Base-by-base conservation (phyloP, 2,329 filamentous ascomycete genomes). In the Emergomyces orientalis region DNA sequence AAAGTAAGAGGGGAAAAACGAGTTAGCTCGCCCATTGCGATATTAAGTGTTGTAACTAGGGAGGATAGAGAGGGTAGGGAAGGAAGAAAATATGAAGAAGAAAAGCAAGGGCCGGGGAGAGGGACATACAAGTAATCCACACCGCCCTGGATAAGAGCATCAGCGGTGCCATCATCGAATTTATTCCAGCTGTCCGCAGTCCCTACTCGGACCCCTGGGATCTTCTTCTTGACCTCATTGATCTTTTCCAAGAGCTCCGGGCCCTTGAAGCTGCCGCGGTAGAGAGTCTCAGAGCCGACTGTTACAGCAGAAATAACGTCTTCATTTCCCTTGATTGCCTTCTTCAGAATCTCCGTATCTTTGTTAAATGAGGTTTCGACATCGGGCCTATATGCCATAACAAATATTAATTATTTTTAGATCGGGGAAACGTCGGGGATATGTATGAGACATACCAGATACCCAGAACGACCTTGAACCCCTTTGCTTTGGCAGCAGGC, bases 161-260 rank as follows among this genome's bases (percentile, higher is more conserved):
- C 84, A 47, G 83, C 86, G 32, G 86, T 88, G 47, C 86, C 86
- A 71, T 89, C 86, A 56, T 82, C 80, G 70, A 80, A 86, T 75
- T 87, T 88, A 77, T 89, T 89, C 87, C 87, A 90, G 71, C 81
- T 85, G 75, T 90, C 87, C 8, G 87, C 87, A 13, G 85, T 88
- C 59, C 87, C 87, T 54, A 88, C 79, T 67, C 81, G 83, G 68
- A 85, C 78, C 47, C 75, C 76, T 32, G 67, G 81, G 79, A 71
- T 87, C 72, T 11, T 19, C 49, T 76, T 72, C 77, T 85, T 83
- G 66, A 88, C 82, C 59, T 84, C 79, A 64, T 82, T 76, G 73
- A 90, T 88, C 74, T 86, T 86, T 63, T 75, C 76, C 60, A 85
- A 74, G 58, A 90, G 81, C 68, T 85, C 72, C 8, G 79, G 71